Evolutionary conservation across 2,329 filamentous ascomycete species (phyloP), one percentile per base, ranked within the genome.

Genomic region (Aspergillus clavatus): DNA sequence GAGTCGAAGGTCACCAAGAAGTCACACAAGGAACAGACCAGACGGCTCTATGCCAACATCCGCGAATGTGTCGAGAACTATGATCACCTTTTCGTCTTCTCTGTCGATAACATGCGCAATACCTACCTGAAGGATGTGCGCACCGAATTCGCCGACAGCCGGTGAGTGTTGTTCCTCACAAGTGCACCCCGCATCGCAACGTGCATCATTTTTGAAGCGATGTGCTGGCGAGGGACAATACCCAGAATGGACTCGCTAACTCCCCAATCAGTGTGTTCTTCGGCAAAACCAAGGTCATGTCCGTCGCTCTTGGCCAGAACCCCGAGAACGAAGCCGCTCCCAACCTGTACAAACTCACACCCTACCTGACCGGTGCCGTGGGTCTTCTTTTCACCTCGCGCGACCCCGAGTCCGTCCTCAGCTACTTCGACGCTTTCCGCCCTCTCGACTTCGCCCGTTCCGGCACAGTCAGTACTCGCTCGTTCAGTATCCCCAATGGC

Each of bases 201-300:
- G 26, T 19, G 22, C 33, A 42, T 29, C 31, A 18, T 8, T 18
- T 31, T 5, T 18, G 16, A n/a, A 10, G 16, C 16, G 18, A 21
- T 33, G 18, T 12, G 16, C 7, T 16, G 11, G 31, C 31, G 31
- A 7, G 19, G 23, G 8, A 33, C 18, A 16, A 35, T 12, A 14
- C 48, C 28, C 28, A 46, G 28, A 40, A 43, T 42, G 43, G 22
- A 28, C 44, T 27, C n/a, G 16, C 38, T 44, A 23, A 47, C 14
- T 14, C 21, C 14, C 3, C 10, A n/a, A 7, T 3, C 60, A 93
- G 90, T 59, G 76, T 98, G 67, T 97, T 97, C 82, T 97, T 96
- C 72, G 93, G 91, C 73, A 98, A 97, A 77, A 97, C 91, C 48
- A 97, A 97, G 74, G 90, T 98, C 69, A 97, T 97, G 89, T 84